These are phyloP conservation scores for Apiotrichum siamense DNA, from an alignment of 1,284 basidiomycete genomes.

Conservation along the genomic window DNA sequence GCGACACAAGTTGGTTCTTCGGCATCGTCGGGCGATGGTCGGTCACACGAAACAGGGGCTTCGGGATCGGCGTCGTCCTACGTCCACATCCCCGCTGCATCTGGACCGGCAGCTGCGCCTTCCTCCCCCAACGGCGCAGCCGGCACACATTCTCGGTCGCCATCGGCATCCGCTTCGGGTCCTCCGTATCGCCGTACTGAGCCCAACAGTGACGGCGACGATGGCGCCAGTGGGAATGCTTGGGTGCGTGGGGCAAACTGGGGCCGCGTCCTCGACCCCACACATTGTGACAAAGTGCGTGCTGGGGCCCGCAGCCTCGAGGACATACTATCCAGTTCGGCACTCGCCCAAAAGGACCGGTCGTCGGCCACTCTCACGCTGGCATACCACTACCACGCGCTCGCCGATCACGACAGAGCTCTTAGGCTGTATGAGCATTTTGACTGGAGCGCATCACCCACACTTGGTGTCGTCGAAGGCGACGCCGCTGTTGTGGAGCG, in stretches of 20 bases:
- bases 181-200: not conserved
- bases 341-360: slow-evolving; percentile 15
- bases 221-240: slow-evolving; percentile 18
- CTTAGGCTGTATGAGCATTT: slow-evolving; percentile 57
- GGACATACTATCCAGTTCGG: not conserved
- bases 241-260: slow-evolving; percentile 18
- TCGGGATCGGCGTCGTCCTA: slow-evolving; percentile 28
- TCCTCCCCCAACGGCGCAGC: slow-evolving; percentile 1
- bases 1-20: slow-evolving; percentile 14
- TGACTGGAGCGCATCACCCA: slow-evolving; percentile 49
- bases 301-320: not conserved
- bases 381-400: slow-evolving; percentile 70
- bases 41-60: slow-evolving; percentile 18
- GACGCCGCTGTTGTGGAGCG: slow-evolving; percentile 44
- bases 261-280: slow-evolving; percentile 1
- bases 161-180: not conserved
- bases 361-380: slow-evolving; percentile 53
- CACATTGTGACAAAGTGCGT: not conserved
- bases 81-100: slow-evolving; percentile 27
- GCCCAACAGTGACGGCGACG: slow-evolving; percentile 38
- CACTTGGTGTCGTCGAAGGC: slow-evolving; percentile 39
- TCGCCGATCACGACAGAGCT: slow-evolving; percentile 61
- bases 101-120: not conserved
- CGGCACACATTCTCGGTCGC: not conserved
- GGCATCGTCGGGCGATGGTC: slow-evolving; percentile 22